Evolutionary conservation across 1,284 basidiomycete species (phyloP).

Genomic region (Fomes fomentarius): DNA sequence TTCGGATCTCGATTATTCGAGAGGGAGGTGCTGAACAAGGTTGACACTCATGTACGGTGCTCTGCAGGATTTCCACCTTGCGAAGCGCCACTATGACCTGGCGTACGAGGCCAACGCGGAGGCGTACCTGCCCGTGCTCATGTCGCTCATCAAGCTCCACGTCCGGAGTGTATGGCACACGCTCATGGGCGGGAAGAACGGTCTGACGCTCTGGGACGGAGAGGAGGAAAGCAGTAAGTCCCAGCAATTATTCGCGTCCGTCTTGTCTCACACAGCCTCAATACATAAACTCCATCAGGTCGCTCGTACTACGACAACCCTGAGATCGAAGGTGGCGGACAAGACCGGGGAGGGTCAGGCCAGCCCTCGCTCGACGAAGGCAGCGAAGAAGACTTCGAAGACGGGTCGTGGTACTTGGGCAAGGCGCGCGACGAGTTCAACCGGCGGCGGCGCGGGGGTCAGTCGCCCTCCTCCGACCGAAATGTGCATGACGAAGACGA

Average conservation of each 20-base stretch:
- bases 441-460: slow-evolving; percentile 50
- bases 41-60: not conserved
- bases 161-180: slow-evolving; percentile 84
- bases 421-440: slow-evolving; percentile 78
- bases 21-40: too few species aligned
- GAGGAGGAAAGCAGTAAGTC: slow-evolving; percentile 41
- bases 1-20: slow-evolving; percentile 6
- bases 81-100: slow-evolving; percentile 94
- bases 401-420: slow-evolving; percentile 72
- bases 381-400: slow-evolving; percentile 32
- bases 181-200: slow-evolving; percentile 67
- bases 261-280: not conserved
- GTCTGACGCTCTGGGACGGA: slow-evolving; percentile 67
- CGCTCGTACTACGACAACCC: slow-evolving; percentile 22
- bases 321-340: slow-evolving; percentile 29
- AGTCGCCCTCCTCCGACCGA: slow-evolving; percentile 31
- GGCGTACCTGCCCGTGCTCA: slow-evolving; percentile 85
- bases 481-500: slow-evolving; percentile 61
- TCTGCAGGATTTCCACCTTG: slow-evolving; percentile 91
- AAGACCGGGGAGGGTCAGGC: not conserved
- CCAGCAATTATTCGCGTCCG: not conserved
- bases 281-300: not conserved
- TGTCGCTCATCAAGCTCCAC: slow-evolving; percentile 87
- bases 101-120: slow-evolving; percentile 87
- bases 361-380: slow-evolving; percentile 16